Evolutionary conservation across 2,329 filamentous ascomycete species (phyloP).

Genomic region (Aspergillus clavatus): DNA sequence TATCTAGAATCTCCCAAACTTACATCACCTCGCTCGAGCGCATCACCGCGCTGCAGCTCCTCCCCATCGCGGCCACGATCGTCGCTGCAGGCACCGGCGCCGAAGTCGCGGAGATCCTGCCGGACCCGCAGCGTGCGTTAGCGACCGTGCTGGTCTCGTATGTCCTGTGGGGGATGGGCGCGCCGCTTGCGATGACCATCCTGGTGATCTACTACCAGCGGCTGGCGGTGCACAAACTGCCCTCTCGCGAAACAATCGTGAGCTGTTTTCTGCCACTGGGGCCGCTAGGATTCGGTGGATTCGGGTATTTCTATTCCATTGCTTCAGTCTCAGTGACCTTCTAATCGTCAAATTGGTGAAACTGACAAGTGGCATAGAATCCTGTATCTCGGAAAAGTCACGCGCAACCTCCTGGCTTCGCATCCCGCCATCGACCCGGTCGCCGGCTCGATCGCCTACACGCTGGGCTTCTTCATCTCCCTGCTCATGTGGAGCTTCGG

Average conservation of each 20-base stretch:
- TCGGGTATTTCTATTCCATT: slow-evolving; percentile 40
- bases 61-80: slow-evolving; percentile 63
- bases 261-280: slow-evolving; percentile 64
- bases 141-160: slow-evolving; percentile 62
- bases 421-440: slow-evolving; percentile 34
- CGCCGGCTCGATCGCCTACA: slow-evolving; percentile 54
- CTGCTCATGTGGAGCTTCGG: slow-evolving; percentile 56
- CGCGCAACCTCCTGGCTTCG: slow-evolving; percentile 38
- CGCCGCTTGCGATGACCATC: slow-evolving; percentile 57
- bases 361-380: slow-evolving; percentile 36
- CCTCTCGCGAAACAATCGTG: slow-evolving; percentile 62
- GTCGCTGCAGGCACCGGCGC: slow-evolving; percentile 62
- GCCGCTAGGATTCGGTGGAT: slow-evolving; percentile 62
- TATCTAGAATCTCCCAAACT: slow-evolving; percentile 32
- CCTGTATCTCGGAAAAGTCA: slow-evolving; percentile 46
- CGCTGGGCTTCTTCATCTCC: slow-evolving; percentile 51
- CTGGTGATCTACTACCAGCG: slow-evolving; percentile 67
- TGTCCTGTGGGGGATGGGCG: slow-evolving; percentile 63
- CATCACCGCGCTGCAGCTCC: slow-evolving; percentile 61
- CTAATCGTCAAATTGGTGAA: slow-evolving; percentile 14
- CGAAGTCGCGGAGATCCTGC: slow-evolving; percentile 58
- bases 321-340: no score
- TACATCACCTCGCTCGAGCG: slow-evolving; percentile 42
- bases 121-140: slow-evolving; percentile 51
- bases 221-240: slow-evolving; percentile 61